Base-by-base conservation (phyloP, 148 eudicot genomes). In the Dysphania ambrosioides region DNA sequence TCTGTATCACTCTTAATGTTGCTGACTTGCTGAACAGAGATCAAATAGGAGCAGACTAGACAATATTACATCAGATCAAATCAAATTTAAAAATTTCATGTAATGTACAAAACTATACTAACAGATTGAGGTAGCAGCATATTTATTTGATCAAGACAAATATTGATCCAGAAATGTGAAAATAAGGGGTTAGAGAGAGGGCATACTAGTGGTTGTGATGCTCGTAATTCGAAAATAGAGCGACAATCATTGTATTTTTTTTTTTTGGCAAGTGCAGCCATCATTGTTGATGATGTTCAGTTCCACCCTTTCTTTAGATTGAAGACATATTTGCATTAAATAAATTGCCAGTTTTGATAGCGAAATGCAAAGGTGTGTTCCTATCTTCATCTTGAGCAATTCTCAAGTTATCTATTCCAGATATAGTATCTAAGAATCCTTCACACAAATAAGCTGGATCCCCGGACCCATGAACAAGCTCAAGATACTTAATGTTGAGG, bases 311-410 rank as follows among this genome's bases (percentile, higher is more conserved):
- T 3, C 24, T 66, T 66, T 24, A n/a, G 44, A 66, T 21, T 36
- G 13, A 3, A 66, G 69, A 9, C 69, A 66, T 34, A 12, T 66
- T 36, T 62, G 66, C 69, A 66, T 32, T 8, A 66, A 32, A 38
- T 4, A 66, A 21, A 9, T 66, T 66, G 23, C 47, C 44, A 21
- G 42, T 35, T 36, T 19, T 32, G 1, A 66, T 9, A n/a, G 69
- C 69, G 0, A 66, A 66, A 66, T 66, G 69, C 44, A 66, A 36
- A 27, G 69, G 69, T 66, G 69, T 66, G 24, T 66, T 36, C 36
- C 69, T 47, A 36, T 66, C 49, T 32, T 66, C 6, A 66, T 36
- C 69, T 66, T 66, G 69, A 31, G 44, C 29, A 36, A 13, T 36
- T 36, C 69, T 35, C 23, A 66, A 27, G 47, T 15, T 32, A 19